Base-by-base conservation (phyloP, 1,284 basidiomycete species). In the Ustilago trichophora region DNA sequence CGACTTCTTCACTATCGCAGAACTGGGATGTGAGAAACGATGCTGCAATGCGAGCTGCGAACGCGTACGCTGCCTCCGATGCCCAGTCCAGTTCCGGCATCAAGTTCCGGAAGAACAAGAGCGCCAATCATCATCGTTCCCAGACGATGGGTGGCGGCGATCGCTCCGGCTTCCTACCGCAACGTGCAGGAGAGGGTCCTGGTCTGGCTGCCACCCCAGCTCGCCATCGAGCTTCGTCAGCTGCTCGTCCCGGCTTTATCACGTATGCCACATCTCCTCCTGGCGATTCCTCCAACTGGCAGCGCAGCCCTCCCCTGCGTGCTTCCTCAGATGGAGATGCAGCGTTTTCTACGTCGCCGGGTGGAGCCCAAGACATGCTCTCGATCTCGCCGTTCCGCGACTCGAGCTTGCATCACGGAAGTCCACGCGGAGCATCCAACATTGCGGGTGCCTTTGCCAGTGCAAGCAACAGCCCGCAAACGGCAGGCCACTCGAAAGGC, bases 101-200 rank as follows among this genome's bases (percentile, higher is more conserved):
- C 33, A 50, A 51, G 7, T 57, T 70, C 33, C 52, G 60, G 9
- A 70, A 47, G 62, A 64, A 64, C 50, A 70, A 70, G 42, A 58
- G 59, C 19, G 52, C 55, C 15, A 44, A 43, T 8, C 67, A 64
- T n/a, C 48, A 55, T 12, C 56, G 67, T 12, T 64, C 60, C 13
- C 27, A 55, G 38, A 59, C 67, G 29, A 38, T 56, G 49, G 53
- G 43, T 26, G 34, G 38, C 19, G 33, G 60, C 3, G 60, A 58
- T 7, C 54, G 31, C 6, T 16, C 46, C 13, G 38, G 62, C 18
- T 45, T 60, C 32, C 33, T 49, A 6, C 19, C 40, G n/a, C 53
- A 37, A 22, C 42, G 35, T 10, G 33, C 43, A 10, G 58, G 65
- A 19, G 51, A 52, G 16, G 58, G 54, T 11, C 37, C 58, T 21